Evolutionary conservation across 176 grass and related monocot species (phyloP).

Genomic region (Chrysopogon serrulatus): DNA sequence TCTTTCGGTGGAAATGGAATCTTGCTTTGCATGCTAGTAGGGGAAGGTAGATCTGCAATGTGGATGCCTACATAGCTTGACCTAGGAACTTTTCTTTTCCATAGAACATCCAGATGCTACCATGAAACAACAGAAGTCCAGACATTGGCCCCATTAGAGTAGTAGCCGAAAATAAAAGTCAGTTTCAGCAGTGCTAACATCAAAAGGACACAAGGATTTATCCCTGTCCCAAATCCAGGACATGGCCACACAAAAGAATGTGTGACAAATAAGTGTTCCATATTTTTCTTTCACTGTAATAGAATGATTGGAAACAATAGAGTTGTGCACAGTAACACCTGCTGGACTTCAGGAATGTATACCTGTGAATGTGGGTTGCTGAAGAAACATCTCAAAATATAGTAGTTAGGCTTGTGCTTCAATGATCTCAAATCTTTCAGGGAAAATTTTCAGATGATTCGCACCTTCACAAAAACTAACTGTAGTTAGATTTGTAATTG

Average conservation of each 20-base stretch:
- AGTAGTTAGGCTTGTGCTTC: background rate
- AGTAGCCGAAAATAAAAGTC: background rate
- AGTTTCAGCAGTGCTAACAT: background rate
- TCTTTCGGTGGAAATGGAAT: background rate
- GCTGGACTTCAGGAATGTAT: background rate
- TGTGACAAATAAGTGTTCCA: background rate
- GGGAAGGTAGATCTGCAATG: background rate
- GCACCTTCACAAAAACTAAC: background rate
- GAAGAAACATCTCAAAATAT: conserved; percentile 9
- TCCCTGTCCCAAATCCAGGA: background rate
- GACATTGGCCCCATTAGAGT: background rate
- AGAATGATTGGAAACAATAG: background rate
- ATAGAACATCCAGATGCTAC: background rate
- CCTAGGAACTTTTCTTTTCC: background rate
- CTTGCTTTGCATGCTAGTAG: background rate
- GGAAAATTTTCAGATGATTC: background rate
- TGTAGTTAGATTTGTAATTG: background rate
- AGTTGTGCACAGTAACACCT: background rate
- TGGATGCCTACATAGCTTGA: background rate
- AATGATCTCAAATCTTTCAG: background rate
- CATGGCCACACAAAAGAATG: background rate
- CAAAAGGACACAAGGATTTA: background rate
- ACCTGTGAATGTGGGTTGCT: background rate
- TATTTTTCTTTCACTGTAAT: background rate
- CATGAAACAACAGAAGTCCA: background rate